Base-by-base conservation (phyloP, 257 asterid genomes). In the Fraxinus quadrangulata region DNA sequence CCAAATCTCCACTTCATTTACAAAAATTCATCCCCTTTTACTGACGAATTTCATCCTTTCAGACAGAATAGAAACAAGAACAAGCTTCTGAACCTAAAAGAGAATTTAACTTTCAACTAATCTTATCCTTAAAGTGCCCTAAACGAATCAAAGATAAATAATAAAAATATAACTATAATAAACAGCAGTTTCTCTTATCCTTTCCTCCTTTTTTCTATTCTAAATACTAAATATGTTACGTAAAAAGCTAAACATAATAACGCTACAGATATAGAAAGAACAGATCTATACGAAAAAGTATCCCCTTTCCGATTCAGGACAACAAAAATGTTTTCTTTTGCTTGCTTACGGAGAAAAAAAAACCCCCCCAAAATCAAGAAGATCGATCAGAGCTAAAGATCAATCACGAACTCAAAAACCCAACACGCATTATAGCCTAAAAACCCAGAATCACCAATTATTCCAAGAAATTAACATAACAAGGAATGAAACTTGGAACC, bases 41-140 rank as follows among this genome's bases (percentile, higher is more conserved):
- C 24, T 26, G 71, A 59, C 54, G 45, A 65, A 73, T 72, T 12
- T 59, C 75, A 31, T 36, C 17, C 74, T 61, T 71, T 59, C 51
- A 17, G 68, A 72, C 36, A 69, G 67, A 81, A 42, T 73, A 78
- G 67, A 31, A 63, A 72, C 77, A 80, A 74, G 70, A 81, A 74
- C 36, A 82, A 76, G 78, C 74, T 70, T 75, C 83, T 80, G 79
- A 72, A 26, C 74, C 47, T 69, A n/a, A 49, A 73, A 82, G 0
- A 76, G 61, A 73, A 69, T 73, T 75, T 47, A 75, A 63, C 76
- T 81, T 73, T 67, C 76, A 77, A 73, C 83, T 23, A 84, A 11
- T 82, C 88, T 81, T 82, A 80, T 78, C 78, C 78, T 75, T 3
- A 68, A 74, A 79, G 71, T 63, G 69, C 66, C 81, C 71, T 56